Base-by-base conservation (phyloP, 148 eudicot species). In the Rhododendron kiyosumense region DNA sequence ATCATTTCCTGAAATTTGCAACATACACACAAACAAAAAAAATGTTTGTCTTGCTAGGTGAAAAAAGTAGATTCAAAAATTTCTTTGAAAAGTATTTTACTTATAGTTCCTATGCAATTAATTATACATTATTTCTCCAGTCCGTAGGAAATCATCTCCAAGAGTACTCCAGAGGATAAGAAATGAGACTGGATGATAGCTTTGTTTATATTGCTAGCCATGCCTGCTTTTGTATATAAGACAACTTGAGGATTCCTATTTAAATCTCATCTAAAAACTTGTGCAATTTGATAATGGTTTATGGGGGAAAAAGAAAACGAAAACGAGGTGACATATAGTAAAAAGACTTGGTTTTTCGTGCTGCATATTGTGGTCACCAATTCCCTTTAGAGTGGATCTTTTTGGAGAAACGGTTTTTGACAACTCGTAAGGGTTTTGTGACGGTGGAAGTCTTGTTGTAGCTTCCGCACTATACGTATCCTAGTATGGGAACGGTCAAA, bases 271-370 rank as follows among this genome's bases (percentile, higher is more conserved):
- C 45, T 34, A 17, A 2, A 34, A 74, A 74, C 78, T 74, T 38
- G 38, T 11, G 77, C n/a, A 73, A 30, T 73, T 32, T 73, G 77
- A 11, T 30, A 73, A 13, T 59, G 65, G 7, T 20, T 18, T 59
- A 59, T 59, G 32, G 8, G 45, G 45, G 45, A 41, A 26, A 65
- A 65, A 65, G 30, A 65, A 12, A 6, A 15, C 0, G 63, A 57
- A 57, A 17, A 20, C 65, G 1, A 59, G n/a, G 65, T 59, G 65
- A 59, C 24, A 17, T 57, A 57, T 7, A 20, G 24, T 17, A 59
- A 57, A 59, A 65, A n/a, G 79, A 75, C 48, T 75, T 75, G 78
- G 78, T 75, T 75, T 75, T 75, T 74, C 10, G 45, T 34, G 78
- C 79, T 78, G 10, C 32, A 46, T 46, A 46, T 12, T 17, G 30